Evolutionary conservation across 2,329 filamentous ascomycete species (phyloP).

Genomic region (Botrytis medusae): DNA sequence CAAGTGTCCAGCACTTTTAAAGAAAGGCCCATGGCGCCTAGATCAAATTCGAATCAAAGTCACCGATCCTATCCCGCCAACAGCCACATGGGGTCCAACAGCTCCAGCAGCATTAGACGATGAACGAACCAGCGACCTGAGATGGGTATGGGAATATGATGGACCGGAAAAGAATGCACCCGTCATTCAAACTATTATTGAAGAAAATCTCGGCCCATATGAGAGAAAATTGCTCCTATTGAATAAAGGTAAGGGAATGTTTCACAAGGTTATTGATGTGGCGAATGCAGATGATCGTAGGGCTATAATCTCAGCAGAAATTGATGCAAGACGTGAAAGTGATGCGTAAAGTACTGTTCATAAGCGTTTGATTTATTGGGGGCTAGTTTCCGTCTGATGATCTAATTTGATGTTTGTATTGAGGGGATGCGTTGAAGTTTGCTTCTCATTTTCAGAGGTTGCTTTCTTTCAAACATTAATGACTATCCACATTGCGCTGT

Average conservation of each 20-base stretch:
- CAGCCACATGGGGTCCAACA: constrained; percentile 32
- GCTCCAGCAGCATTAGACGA: constrained; percentile 34
- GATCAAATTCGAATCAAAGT: constrained; percentile 31
- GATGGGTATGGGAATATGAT: constrained; percentile 57
- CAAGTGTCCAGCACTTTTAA: constrained; percentile 44
- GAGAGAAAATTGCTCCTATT: constrained; percentile 51
- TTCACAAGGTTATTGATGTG: constrained; percentile 21
- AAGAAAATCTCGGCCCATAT: constrained; percentile 55
- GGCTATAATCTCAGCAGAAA: constrained; percentile 1
- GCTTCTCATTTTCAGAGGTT: constrained; percentile 13
- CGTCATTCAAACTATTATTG: constrained; percentile 47
- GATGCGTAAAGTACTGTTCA: constrained; percentile 7
- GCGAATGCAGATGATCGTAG: constrained; percentile 12
- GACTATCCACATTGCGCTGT: background rate
- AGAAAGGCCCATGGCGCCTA: constrained; percentile 33
- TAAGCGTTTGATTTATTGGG: constrained; percentile 17
- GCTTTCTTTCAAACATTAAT: background rate
- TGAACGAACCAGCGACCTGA: constrained; percentile 38
- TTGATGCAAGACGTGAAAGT: constrained; percentile 10
- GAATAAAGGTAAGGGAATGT: constrained; percentile 35
- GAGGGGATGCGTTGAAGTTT: constrained; percentile 13
- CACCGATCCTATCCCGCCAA: constrained; percentile 42
- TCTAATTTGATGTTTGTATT: constrained; percentile 7
- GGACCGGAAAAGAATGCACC: constrained; percentile 48
- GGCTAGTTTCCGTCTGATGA: constrained; percentile 19